phyloP scores from a whole-genome alignment of 345 rosid species.

The Euphorbia pulcherrima region DNA sequence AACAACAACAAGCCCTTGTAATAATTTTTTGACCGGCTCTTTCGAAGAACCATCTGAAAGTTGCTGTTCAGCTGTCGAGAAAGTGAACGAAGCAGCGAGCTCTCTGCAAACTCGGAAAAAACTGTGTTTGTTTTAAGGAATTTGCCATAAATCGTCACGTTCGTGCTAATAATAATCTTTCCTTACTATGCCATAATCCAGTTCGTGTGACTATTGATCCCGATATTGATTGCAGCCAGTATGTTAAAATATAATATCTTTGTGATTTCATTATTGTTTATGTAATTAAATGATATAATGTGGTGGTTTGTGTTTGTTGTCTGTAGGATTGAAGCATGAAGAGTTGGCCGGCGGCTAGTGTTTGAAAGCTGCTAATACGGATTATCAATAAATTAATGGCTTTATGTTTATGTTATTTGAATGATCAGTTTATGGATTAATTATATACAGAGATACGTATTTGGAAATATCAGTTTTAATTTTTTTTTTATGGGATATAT shows the following conservation, averaged over 20 bases:
- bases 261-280: too few relatives aligned
- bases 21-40: not conserved
- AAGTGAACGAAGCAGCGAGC: not conserved
- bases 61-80: not conserved
- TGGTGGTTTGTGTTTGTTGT: too few relatives aligned
- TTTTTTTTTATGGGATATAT: too few relatives aligned
- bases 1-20: not conserved
- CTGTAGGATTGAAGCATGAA: not conserved
- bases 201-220: not conserved
- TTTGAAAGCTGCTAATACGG: too few relatives aligned
- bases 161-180: not conserved
- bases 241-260: too few relatives aligned
- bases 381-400: too few relatives aligned
- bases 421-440: too few relatives aligned
- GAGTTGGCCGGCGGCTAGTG: too few relatives aligned
- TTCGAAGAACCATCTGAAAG: not conserved
- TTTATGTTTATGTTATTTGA: too few relatives aligned
- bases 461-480: too few relatives aligned
- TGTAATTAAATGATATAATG: too few relatives aligned
- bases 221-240: not conserved
- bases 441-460: too few relatives aligned
- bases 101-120: not conserved
- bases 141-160: not conserved
- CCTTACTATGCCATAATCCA: not conserved
- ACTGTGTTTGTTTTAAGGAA: not conserved